A percentile compares a stretch with the other conserved stretches of the same genome.
phyloP scores from a whole-genome alignment of 2,329 filamentous ascomycete species.

The Acarospora socialis region DNA sequence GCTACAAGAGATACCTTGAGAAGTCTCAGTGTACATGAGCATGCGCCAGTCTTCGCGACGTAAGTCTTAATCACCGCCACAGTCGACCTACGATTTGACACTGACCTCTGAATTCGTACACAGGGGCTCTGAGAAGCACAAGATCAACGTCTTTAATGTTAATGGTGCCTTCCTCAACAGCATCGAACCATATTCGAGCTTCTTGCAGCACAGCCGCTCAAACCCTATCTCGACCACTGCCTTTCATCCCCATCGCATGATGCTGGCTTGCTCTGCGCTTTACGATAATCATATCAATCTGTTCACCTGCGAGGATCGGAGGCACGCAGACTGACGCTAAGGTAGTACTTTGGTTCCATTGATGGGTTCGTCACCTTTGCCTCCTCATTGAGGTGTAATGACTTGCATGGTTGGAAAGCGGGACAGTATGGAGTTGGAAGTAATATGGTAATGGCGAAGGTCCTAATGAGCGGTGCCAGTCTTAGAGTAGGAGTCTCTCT shows the following conservation, averaged over 20 bases:
- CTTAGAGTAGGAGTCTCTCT: too few species aligned
- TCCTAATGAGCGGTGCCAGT: too few species aligned
- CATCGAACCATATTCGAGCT: constrained; percentile 81
- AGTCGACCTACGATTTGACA: constrained; percentile 12
- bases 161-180: constrained; percentile 65
- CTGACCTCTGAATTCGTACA: too few species aligned
- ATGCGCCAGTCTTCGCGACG: constrained; percentile 89
- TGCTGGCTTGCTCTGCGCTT: constrained; percentile 73
- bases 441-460: too few species aligned
- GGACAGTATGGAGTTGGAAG: too few species aligned
- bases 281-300: constrained; percentile 86
- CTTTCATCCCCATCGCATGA: constrained; percentile 89
- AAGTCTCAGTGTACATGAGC: constrained; percentile 85
- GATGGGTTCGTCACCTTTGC: too few species aligned
- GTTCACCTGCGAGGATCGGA: constrained; percentile 53
- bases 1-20: constrained; percentile 53
- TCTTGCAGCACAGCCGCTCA: constrained; percentile 65
- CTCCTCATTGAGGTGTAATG: too few species aligned
- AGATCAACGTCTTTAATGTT: constrained; percentile 86
- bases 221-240: constrained; percentile 76
- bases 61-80: constrained; percentile 39
- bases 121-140: constrained; percentile 76
- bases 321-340: too few species aligned
- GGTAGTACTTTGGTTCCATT: too few species aligned
- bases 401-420: too few species aligned